Base-by-base conservation (phyloP, 257 asterid species). In the Solanum tacnaense region DNA sequence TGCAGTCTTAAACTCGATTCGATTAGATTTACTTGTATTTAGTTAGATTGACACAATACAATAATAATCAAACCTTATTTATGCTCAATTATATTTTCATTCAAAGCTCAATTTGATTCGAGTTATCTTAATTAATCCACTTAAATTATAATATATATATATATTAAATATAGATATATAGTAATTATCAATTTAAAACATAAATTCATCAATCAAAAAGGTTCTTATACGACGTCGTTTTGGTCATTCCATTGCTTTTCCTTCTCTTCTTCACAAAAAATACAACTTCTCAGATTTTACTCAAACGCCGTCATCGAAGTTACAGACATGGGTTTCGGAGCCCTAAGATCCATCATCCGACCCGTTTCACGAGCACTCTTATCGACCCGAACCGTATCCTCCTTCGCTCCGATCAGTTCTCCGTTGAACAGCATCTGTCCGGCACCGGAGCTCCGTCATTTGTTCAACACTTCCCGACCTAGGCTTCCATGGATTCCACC, bases 301-400 rank as follows among this genome's bases (percentile, higher is more conserved):
- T 76, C 60, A 13, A 76, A n/a, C 84, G 60, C 60, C n/a, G 35
- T 52, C 62, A 49, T 15, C 23, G 8, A 5, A 49, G 7, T 13
- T 75, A 41, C 36, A 41, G 34, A 25, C 84, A 94, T 96, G 98
- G 94, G 88, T 87, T 90, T 96, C 87, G 93, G 96, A 90, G 94
- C 95, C 92, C 89, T 96, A 76, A 91, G 95, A 92, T 94, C 98
- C 93, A 83, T 93, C 4, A 67, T 92, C 90, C 98, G 96, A 90
- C 96, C 98, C 90, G 93, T 89, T 34, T 91, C 93, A 65, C 88
- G 96, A 16, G 85, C 94, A 86, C 87, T 94, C 21, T 67, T 86
- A 1, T 88, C 92, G 25, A 83, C 85, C 86, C 87, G 90, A 34
- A 87, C 92, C 39, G 88, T 88, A 83, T 84, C 92, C 44, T 83